A percentile compares a stretch with the other conserved stretches of the same genome.
Evolutionary conservation across 2,329 filamentous ascomycete genomes (phyloP).

Genomic region (Stachybotrys chartarum): DNA sequence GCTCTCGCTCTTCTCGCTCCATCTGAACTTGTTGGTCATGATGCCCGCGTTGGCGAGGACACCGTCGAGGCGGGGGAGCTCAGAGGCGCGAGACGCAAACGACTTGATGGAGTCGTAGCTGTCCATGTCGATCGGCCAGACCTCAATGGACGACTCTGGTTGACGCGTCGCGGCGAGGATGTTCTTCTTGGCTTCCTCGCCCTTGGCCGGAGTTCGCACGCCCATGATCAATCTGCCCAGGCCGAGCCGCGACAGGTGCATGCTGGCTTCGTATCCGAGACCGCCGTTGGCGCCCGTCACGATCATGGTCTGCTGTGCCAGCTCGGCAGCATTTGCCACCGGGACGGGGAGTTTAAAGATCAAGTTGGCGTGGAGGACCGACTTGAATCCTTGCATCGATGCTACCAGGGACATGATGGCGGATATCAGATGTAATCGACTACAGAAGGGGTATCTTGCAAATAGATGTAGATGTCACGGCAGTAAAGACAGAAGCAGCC

Average conservation of each 20-base stretch:
- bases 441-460: too few relatives aligned
- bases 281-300: slow-evolving; percentile 34
- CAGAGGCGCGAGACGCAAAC: slow-evolving; percentile 21
- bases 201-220: slow-evolving; percentile 27
- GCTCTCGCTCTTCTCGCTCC: slow-evolving; percentile 38
- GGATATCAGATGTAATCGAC: background rate
- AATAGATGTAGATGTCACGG: too few relatives aligned
- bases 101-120: slow-evolving; percentile 35
- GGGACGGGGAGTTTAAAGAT: slow-evolving; percentile 15
- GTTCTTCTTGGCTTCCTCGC: slow-evolving; percentile 29
- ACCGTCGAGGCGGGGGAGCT: slow-evolving; percentile 33
- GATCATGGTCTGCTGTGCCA: slow-evolving; percentile 22
- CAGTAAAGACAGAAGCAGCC: too few relatives aligned
- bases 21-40: slow-evolving; percentile 24
- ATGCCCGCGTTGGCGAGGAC: slow-evolving; percentile 37
- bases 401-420: slow-evolving; percentile 8
- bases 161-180: slow-evolving; percentile 14
- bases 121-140: slow-evolving; percentile 41
- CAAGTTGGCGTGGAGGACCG: slow-evolving; percentile 9
- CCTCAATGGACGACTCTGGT: slow-evolving; percentile 22
- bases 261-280: slow-evolving; percentile 29
- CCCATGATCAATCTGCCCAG: slow-evolving; percentile 28
- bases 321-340: slow-evolving; percentile 3
- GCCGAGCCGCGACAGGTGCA: slow-evolving; percentile 22
- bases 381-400: slow-evolving; percentile 7